Evolutionary conservation across 306 rosid species (phyloP).

Genomic region (Canavalia gladiata): DNA sequence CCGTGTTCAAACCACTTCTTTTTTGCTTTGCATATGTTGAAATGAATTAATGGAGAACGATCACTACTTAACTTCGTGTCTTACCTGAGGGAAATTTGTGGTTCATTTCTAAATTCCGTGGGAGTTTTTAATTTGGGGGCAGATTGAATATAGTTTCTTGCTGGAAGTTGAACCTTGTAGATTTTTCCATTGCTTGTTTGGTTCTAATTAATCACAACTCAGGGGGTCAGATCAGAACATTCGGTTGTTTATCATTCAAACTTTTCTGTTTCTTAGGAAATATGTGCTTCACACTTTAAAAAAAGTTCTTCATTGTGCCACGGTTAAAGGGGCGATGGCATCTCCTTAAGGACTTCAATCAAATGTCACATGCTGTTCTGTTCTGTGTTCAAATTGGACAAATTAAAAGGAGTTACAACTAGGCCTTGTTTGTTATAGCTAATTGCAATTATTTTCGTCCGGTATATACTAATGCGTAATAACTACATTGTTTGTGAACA

Average conservation of each 20-base stretch:
- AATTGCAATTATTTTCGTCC: conserved; percentile 21
- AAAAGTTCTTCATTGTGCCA: not conserved
- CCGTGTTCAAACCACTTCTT: not conserved
- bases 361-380: not conserved
- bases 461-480: too few relatives aligned
- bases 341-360: too few relatives aligned
- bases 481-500: conserved; percentile 22
- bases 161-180: not conserved
- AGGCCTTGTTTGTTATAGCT: conserved; percentile 16
- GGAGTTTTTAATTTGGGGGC: not conserved
- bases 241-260: conserved; percentile 22
- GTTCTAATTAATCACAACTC: not conserved
- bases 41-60: not conserved
- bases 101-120: too few relatives aligned
- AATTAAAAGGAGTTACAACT: not conserved
- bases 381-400: not conserved
- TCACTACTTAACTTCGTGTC: too few relatives aligned
- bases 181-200: conserved; percentile 24
- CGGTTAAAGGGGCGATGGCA: conserved; percentile 21
- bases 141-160: not conserved
- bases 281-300: not conserved
- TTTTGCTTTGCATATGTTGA: not conserved
- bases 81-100: too few relatives aligned
- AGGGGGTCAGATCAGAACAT: not conserved
- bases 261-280: not conserved